Percentiles rank a stretch among this genome's conserved stretches.
Evolutionary conservation across 805 yeast genomes (phyloP).

Genomic region (Hagleromyces aurorensis): DNA sequence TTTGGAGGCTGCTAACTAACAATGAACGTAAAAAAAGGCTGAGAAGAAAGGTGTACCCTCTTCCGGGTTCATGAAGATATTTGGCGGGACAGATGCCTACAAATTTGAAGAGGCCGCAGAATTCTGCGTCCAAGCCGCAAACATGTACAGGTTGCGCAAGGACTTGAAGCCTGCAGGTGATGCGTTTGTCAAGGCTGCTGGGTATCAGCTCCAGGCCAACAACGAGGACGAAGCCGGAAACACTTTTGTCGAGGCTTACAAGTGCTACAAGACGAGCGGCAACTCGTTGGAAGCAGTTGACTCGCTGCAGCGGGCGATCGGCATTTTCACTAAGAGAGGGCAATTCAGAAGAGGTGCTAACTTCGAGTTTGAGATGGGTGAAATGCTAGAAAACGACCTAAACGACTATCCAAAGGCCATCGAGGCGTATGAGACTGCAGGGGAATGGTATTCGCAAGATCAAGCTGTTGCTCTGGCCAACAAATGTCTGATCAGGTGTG

Average conservation of each 20-base stretch:
- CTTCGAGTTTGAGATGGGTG: slow-evolving; percentile 85
- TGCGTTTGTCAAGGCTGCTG: slow-evolving; percentile 81
- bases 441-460: slow-evolving; percentile 92
- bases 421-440: slow-evolving; percentile 80
- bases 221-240: slow-evolving; percentile 88
- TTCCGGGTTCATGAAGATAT: slow-evolving; percentile 60
- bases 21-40: slow-evolving; percentile 38
- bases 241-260: slow-evolving; percentile 82
- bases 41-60: slow-evolving; percentile 62
- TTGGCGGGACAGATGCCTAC: slow-evolving; percentile 55
- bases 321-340: slow-evolving; percentile 79
- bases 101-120: slow-evolving; percentile 91
- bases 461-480: slow-evolving; percentile 86
- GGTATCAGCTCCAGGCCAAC: slow-evolving; percentile 62
- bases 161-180: slow-evolving; percentile 70
- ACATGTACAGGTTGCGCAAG: slow-evolving; percentile 68
- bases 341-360: slow-evolving; percentile 96
- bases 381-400: slow-evolving; percentile 69
- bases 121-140: slow-evolving; percentile 87
- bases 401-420: slow-evolving; percentile 63
- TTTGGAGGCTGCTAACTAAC: slow-evolving; percentile 6
- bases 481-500: slow-evolving; percentile 82
- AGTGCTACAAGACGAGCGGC: slow-evolving; percentile 60
- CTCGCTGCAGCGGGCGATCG: slow-evolving; percentile 68
- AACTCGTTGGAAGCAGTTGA: slow-evolving; percentile 71